Base-by-base conservation (phyloP, 1,284 basidiomycete genomes). In the Papiliotrema laurentii region DNA sequence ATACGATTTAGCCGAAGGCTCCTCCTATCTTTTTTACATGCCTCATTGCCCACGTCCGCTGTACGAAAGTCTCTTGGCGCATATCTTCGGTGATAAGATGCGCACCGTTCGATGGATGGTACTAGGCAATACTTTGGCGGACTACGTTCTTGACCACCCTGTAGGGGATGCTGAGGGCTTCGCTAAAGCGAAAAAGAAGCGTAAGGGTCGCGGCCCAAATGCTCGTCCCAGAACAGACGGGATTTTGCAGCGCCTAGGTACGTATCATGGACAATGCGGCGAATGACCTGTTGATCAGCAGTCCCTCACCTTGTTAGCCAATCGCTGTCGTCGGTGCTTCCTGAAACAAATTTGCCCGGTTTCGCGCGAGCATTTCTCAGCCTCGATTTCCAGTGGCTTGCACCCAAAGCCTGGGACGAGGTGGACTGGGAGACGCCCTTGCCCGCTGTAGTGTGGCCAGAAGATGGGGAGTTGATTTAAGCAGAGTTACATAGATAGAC, bases 291-390 rank as follows among this genome's bases (percentile, higher is more conserved):
- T 11, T 36, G 34, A 18, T 16, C 9, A 9, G 7, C 34, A 68
- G 66, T 69, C 16, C 67, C 67, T 3, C 60, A 68, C 38, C 58
- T 69, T 36, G 55, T n/a, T n/a, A 58, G 1, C 33, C 47, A 1
- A 21, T 60, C n/a, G 5, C 50, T 56, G 19, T 39, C 70, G 13
- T 50, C 55, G 9, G 47, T 49, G 3, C 49, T 72, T 38, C 66
- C 68, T 7, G 69, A 72, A 41, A 70, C 67, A 3, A 63, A 70
- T 41, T 49, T 72, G 9, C 63, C 69, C 5, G 70, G 70, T 11
- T 71, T 72, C 41, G 70, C 68, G 2, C 49, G 68, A 30, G 64
- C 70, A 1, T 72, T 71, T 55, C 47, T 70, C n/a, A 66, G 63
- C 13, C 53, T 64, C 1, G 54, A 57, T 14, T 64, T 72, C 40